Base-by-base conservation (phyloP, 495 filamentous ascomycete genomes). In the Penicillium bialowiezense region DNA sequence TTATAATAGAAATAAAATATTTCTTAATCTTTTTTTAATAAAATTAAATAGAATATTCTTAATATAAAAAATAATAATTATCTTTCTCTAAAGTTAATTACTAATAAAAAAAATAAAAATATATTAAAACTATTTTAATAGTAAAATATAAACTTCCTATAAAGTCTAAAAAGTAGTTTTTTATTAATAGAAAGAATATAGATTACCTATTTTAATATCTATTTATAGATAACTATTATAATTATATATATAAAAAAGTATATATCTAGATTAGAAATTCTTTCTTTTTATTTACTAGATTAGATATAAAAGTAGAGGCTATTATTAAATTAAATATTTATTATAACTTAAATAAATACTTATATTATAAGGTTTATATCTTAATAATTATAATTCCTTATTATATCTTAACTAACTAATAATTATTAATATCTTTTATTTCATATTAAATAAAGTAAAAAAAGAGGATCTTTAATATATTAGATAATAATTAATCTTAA, bases 311-410 rank as follows among this genome's bases (percentile, higher is more conserved):
- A 45, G 56, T 44, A 19, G 58, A 58, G 19, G 54, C 58, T 42
- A 45, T 60, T 4, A 32, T 65, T 7, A 48, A 62, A 36, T 62
- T 46, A 19, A 65, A 55, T 45, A 14, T 45, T 28, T 65, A 65
- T 47, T 8, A 13, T 14, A 17, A 51, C 3, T 52, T 28, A 4
- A 62, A 65, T 36, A 28, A 65, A 35, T 56, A 36, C 35, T 48
- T 64, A 33, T 64, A 60, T 41, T 64, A 64, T 36, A 50, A 24
- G 55, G 53, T 64, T 53, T 51, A 36, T 35, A 19, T 20, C 17
- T 44, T 15, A 2, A 39, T 10, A 18, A 36, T 36, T 7, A 23
- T 19, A 6, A 41, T 40, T 40, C 21, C 21, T 40, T 5, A 41
- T 26, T 28, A 41, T 28, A 41, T 18, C 3, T 17, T 15, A 41